Base-by-base conservation (phyloP, 306 rosid species). In the Quillaja saponaria region DNA sequence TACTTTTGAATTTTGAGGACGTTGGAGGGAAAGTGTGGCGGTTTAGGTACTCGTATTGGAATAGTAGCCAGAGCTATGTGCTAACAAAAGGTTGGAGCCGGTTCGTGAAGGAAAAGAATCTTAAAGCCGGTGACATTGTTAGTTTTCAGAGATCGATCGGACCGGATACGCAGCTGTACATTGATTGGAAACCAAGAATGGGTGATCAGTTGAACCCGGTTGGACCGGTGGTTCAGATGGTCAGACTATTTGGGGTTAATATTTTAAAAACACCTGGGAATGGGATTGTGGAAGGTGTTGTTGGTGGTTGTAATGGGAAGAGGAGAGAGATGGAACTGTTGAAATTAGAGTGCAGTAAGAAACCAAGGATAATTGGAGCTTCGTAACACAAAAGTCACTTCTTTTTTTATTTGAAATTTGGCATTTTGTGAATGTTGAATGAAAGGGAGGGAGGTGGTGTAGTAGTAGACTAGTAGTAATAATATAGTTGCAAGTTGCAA, bases 11-110 rank as follows among this genome's bases (percentile, higher is more conserved):
- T 65, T 86, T 92, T 13, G 99, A 92, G 63, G 99, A 92, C 49
- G 68, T 81, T 16, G 99, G 89, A 40, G 95, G 99, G 34, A 92
- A 92, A 75, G 96, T 92, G 16, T 92, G 99, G 99, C 71, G 99
- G 65, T 92, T 92, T 44, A 73, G 99, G 31, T 92, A 92, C 76
- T 92, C 99, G 3, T 92, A 92, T 49, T 92, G 99, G 99, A 92
- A 92, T 5, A 92, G 98, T 33, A 92, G 98, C 72, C 98, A 91
- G 68, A 92, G 98, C 63, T 92, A 92, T 33, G 98, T 92, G 55
- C 51, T 92, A 7, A 92, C 99, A 0, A 92, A 92, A 46, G 99
- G 99, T 0, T 92, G 99, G 99, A 88, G 94, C 87, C 83, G 99
- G 75, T 92, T 92, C 79, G 99, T 92, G 19, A 92, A 86, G 60